Evolutionary conservation across 306 rosid species (phyloP).

Genomic region (Dalbergia oliveri): DNA sequence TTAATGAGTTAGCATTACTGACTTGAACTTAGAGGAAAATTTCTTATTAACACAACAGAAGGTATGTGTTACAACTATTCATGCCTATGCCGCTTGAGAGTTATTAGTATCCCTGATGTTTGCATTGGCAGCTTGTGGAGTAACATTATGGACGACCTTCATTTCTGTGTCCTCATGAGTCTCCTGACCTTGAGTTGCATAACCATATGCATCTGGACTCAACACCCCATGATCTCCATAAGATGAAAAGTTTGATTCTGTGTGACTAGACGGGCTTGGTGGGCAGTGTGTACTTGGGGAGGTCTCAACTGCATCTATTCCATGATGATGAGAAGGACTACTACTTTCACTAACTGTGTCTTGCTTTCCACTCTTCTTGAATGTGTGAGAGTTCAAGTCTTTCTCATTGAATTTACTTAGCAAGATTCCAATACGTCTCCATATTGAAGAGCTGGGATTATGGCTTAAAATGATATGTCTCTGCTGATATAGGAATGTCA

Average conservation of each 20-base stretch:
- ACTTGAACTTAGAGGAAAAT: background rate
- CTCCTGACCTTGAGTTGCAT: conserved; percentile 11
- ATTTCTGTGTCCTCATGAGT: conserved; percentile 20
- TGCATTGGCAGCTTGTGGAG: background rate
- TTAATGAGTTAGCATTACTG: background rate
- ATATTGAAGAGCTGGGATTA: conserved; percentile 34
- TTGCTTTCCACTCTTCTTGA: conserved; percentile 41
- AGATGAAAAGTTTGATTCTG: conserved; percentile 27
- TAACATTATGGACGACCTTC: background rate
- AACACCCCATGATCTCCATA: conserved; percentile 32
- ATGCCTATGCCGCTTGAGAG: background rate
- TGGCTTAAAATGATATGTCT: conserved; percentile 28
- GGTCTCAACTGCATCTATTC: conserved; percentile 7
- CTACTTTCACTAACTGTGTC: background rate
- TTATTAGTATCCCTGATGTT: background rate
- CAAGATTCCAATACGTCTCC: conserved; percentile 43
- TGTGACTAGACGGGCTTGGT: conserved; percentile 49
- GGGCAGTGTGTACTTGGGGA: conserved; percentile 50
- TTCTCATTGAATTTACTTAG: conserved; percentile 43
- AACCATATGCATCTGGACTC: conserved; percentile 2
- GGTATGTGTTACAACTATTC: background rate
- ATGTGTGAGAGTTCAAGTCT: conserved; percentile 57
- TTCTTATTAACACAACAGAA: background rate
- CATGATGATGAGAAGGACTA: conserved; percentile 15
- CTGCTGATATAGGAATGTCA: conserved; percentile 46